phyloP scores from a whole-genome alignment of 2,329 filamentous ascomycete species.

The Ascocoryne sarcoides region DNA sequence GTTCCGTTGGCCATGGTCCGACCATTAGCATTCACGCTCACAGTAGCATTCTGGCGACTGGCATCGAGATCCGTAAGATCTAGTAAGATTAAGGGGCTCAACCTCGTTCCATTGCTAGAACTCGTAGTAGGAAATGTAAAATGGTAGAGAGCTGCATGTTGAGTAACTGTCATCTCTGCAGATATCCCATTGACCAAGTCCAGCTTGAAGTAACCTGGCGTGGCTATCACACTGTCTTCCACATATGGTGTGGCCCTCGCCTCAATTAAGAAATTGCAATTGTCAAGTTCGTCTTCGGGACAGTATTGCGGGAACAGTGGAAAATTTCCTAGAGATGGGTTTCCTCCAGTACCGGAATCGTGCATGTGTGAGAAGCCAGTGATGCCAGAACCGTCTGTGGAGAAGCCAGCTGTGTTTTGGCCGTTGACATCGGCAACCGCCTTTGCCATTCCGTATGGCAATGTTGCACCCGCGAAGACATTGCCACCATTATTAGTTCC shows the following conservation, averaged over 20 bases:
- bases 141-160: constrained; percentile 54
- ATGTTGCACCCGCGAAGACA: constrained; percentile 45
- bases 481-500: constrained; percentile 43
- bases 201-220: constrained; percentile 57
- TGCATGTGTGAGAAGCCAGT: constrained; percentile 42
- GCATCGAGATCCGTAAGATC: constrained; percentile 56
- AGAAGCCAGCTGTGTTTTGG: constrained; percentile 37
- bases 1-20: constrained; percentile 52
- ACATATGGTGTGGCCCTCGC: constrained; percentile 31
- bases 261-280: constrained; percentile 42
- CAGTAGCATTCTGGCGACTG: constrained; percentile 48
- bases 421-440: constrained; percentile 44
- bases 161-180: constrained; percentile 58
- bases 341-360: constrained; percentile 37
- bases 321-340: constrained; percentile 38
- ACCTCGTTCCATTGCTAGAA: constrained; percentile 28
- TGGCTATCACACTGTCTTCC: constrained; percentile 42
- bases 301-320: constrained; percentile 38
- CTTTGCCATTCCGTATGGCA: constrained; percentile 46
- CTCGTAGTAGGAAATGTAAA: constrained; percentile 46
- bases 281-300: constrained; percentile 40
- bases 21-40: constrained; percentile 48
- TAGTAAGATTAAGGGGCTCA: constrained; percentile 49
- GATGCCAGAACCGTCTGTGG: constrained; percentile 38
- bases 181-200: constrained; percentile 45